Base-by-base conservation (phyloP, 768 basidiomycete species). In the Boletus pseudo-olivaceus region DNA sequence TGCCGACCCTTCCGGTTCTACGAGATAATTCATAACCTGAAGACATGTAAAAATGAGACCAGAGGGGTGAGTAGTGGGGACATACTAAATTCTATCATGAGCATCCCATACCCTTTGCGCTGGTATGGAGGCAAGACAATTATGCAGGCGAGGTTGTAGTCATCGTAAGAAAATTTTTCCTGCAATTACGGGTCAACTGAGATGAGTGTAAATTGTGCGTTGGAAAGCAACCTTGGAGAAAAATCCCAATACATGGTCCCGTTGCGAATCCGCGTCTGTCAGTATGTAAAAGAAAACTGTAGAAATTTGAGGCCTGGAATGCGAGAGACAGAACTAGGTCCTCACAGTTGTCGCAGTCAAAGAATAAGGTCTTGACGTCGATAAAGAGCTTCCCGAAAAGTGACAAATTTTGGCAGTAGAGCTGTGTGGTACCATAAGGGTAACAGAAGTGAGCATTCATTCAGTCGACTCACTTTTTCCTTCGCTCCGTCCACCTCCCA, bases 381-480 rank as follows among this genome's bases (percentile, higher is more conserved):
- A 98, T 98, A 70, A 99, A 98, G n/a, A 98, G 77, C 71, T 98
- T 98, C 30, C 95, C 96, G 65, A 98, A 98, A 7, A 98, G 78
- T 17, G 93, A 89, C 30, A 99, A 75, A 65, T 96, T 96, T 70
- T 98, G 96, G 69, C 95, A 98, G 66, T 95, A 98, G 6, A 98
- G 78, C 96, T 98, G 66, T 4, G 49, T 46, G 42, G 29, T 49
- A 30, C 26, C 10, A 14, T 41, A 23, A 62, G 48, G 14, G n/a
- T 4, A n/a, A 39, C 38, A 19, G 12, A 9, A n/a, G 8, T 11
- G 29, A 47, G 23, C 20, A 26, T 7, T 33, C n/a, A 11, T 30
- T 30, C n/a, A 29, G 26, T 14, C 23, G 54, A 64, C 77, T 51
- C 57, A 91, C 95, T 76, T 94, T 94, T 54, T 89, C 83, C 53